Evolutionary conservation across 441 rosid species (phyloP).

Genomic region (Rhodomyrtus psidioides): DNA sequence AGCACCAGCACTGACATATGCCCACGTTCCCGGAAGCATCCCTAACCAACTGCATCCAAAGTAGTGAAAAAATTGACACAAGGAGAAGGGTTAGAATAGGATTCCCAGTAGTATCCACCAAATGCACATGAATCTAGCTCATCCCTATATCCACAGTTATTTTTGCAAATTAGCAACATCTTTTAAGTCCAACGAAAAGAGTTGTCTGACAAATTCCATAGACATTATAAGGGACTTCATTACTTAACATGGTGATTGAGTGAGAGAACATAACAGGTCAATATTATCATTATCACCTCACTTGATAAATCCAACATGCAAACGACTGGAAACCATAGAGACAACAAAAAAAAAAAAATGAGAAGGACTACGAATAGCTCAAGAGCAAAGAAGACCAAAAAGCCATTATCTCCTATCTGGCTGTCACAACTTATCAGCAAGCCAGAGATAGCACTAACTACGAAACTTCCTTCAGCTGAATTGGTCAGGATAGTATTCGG

Average conservation of each 20-base stretch:
- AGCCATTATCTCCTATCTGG: neutral
- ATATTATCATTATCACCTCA: neutral
- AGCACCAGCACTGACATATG: constrained; percentile 97
- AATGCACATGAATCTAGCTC: neutral
- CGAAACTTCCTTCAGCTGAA: neutral
- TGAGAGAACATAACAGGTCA: neutral
- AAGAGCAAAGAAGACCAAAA: neutral
- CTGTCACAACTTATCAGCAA: neutral
- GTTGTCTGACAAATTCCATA: neutral
- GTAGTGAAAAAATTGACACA: constrained; percentile 1
- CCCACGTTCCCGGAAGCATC: constrained; percentile 99
- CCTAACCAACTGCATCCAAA: constrained; percentile 79
- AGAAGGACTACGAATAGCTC: neutral
- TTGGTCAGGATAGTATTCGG: neutral
- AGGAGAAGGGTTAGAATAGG: neutral
- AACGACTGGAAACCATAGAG: neutral
- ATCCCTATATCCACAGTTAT: neutral
- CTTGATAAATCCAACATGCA: neutral
- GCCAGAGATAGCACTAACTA: neutral
- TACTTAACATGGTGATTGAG: neutral
- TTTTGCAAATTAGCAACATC: neutral
- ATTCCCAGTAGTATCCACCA: neutral
- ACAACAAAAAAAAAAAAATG: neutral
- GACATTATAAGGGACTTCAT: neutral
- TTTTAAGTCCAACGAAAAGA: neutral